Evolutionary conservation across 192 early-diverging fungal genomes (phyloP), one percentile per base, ranked within the genome.

Genomic region (Phycomyces blakesleeanus): DNA sequence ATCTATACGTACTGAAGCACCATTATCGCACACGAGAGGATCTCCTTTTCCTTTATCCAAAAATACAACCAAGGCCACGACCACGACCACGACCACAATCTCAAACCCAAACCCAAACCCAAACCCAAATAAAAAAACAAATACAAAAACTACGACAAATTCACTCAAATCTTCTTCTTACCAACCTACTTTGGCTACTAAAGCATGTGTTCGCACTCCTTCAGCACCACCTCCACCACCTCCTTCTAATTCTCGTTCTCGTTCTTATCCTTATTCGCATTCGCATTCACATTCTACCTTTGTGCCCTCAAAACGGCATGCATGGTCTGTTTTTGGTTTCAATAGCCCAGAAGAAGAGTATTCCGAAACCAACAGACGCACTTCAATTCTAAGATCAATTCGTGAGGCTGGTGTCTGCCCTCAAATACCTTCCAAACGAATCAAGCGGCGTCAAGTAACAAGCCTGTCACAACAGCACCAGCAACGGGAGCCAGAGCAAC

Each of bases 361-460:
- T 47, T 14, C 44, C 3, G 18, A 18, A 11, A 14, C 12, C 15
- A 47, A 12, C 18, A 47, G 18, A 47, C 44, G 44, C 11, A 18
- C 12, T n/a, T n/a, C 15, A n/a, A 47, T 47, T 18, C 3, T 47
- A 47, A 18, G 18, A 47, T 47, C 44, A n/a, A 47, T 47, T n/a
- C 44, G 44, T n/a, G 44, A 47, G 44, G 44, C 44, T 47, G 44
- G 44, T 6, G 44, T 47, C 44, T 47, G 44, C 44, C 44, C 44
- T 14, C 44, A 47, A 12, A 47, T 47, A 47, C 44, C 44, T n/a
- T 47, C 44, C 15, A 47, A 47, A 47, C 44, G 44, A 47, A 47
- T n/a, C 11, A 47, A 47, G 11, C 44, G 44, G 44, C 15, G 40
- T 41, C 40, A 18, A 47, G 44, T 18, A 18, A 18, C 18, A 47